A percentile compares a stretch with the other conserved stretches of the same genome.
Conservation (phyloP, 805 yeast species). For the Myxozyma melibiosi region DNA sequence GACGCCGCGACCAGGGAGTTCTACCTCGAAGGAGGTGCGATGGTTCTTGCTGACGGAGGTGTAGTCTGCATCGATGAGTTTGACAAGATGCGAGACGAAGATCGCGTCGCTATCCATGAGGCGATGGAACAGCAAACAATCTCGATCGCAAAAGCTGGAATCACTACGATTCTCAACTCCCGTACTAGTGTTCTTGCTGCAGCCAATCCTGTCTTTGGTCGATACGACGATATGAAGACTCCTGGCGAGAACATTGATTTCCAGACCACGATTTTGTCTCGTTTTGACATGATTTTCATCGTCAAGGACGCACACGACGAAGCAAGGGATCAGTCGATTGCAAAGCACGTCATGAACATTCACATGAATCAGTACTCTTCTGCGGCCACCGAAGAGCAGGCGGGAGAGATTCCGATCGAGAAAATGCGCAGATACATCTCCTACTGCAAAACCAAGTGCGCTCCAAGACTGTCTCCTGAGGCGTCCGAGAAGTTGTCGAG, state of each 20-base stretch:
- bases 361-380: slow-evolving; percentile 77
- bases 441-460: slow-evolving; percentile 81
- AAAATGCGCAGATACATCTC: slow-evolving; percentile 91
- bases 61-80: slow-evolving; percentile 99
- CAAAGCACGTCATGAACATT: slow-evolving; percentile 91
- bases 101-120: slow-evolving; percentile 97
- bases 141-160: slow-evolving; percentile 98
- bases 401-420: slow-evolving; percentile 83
- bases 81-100: slow-evolving; percentile 99
- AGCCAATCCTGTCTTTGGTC: slow-evolving; percentile 95
- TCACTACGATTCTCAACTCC: slow-evolving; percentile 93
- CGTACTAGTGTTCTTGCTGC: slow-evolving; percentile 97
- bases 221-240: slow-evolving; percentile 92
- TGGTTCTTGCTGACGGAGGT: slow-evolving; percentile 99
- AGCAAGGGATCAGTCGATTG: slow-evolving; percentile 77
- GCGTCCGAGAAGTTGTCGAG: slow-evolving; percentile 90
- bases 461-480: slow-evolving; percentile 85
- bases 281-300: slow-evolving; percentile 98
- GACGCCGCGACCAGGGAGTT: slow-evolving; percentile 87
- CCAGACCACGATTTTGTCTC: slow-evolving; percentile 93
- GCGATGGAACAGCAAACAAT: slow-evolving; percentile 99
- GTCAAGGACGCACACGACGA: slow-evolving; percentile 94
- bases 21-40: slow-evolving; percentile 98
- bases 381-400: slow-evolving; percentile 53
- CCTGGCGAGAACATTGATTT: slow-evolving; percentile 98